phyloP scores from a whole-genome alignment of 306 rosid genomes.

The Bauhinia variegata region DNA sequence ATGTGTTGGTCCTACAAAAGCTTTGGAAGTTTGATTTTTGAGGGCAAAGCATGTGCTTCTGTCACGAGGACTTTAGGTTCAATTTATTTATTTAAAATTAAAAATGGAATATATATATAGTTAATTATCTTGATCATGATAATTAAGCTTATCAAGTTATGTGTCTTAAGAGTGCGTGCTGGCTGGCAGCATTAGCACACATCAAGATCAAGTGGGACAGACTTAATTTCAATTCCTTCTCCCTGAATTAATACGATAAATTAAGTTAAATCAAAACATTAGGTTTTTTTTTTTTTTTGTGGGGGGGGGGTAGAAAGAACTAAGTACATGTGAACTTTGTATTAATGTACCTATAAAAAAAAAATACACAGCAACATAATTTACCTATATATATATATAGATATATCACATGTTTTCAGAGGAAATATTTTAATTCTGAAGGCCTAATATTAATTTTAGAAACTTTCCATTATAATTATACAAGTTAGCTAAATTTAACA shows the following conservation, averaged over 20 bases:
- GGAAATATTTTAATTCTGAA: too few relatives aligned
- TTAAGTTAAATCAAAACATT: too few relatives aligned
- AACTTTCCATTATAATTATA: too few relatives aligned
- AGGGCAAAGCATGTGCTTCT: slow-evolving; percentile 58
- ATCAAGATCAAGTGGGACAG: neutral
- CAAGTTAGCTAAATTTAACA: too few relatives aligned
- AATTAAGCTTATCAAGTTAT: slow-evolving; percentile 3
- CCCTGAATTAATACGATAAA: neutral
- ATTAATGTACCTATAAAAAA: too few relatives aligned
- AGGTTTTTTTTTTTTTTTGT: too few relatives aligned
- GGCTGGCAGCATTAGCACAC: neutral
- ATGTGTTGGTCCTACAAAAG: slow-evolving; percentile 48
- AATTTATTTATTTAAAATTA: slow-evolving; percentile 4
- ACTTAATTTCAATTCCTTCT: too few relatives aligned
- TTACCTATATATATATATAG: too few relatives aligned
- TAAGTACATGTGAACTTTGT: too few relatives aligned
- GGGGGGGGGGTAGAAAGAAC: too few relatives aligned
- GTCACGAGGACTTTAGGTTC: slow-evolving; percentile 34
- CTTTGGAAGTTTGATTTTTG: slow-evolving; percentile 54
- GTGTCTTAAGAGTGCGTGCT: neutral
- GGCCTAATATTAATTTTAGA: too few relatives aligned
- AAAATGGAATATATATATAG: neutral
- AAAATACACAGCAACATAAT: neutral
- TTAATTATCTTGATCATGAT: neutral
- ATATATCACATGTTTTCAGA: too few relatives aligned